A percentile compares a stretch with the other conserved stretches of the same genome.
Conservation (phyloP, 2,329 filamentous ascomycete species). For the Eutypa lata region DNA sequence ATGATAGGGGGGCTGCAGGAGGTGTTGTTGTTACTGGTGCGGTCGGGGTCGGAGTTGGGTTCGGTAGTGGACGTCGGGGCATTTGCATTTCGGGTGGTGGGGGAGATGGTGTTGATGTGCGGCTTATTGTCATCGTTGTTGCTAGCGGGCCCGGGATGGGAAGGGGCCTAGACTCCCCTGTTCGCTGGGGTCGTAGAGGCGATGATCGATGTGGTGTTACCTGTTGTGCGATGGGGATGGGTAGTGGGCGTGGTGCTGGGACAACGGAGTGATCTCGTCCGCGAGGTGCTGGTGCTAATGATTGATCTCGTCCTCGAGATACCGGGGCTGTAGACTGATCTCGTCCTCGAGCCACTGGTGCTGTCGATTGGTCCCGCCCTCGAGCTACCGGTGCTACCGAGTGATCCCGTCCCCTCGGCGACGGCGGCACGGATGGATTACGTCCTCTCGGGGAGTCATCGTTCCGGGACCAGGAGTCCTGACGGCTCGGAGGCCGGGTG, state of each 20-base stretch:
- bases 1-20: slow-evolving; percentile 10
- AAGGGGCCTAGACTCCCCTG: slow-evolving; percentile 48
- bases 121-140: slow-evolving; percentile 16
- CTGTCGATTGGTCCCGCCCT: too few relatives aligned
- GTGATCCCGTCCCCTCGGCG: too few relatives aligned
- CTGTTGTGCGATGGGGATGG: slow-evolving; percentile 38
- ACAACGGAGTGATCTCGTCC: slow-evolving; percentile 21
- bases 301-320: too few relatives aligned
- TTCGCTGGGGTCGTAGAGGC: slow-evolving; percentile 33
- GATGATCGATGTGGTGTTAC: slow-evolving; percentile 25
- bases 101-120: slow-evolving; percentile 24
- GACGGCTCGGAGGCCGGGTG: slow-evolving; percentile 48
- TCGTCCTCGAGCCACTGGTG: too few relatives aligned
- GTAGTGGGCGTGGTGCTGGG: slow-evolving; percentile 37
- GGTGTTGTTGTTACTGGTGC: slow-evolving; percentile 11
- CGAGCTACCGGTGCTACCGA: too few relatives aligned
- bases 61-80: neutral
- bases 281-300: too few relatives aligned
- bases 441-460: too few relatives aligned
- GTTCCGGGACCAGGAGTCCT: slow-evolving; percentile 62
- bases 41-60: neutral
- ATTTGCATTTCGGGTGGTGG: slow-evolving; percentile 1
- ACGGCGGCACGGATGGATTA: too few relatives aligned
- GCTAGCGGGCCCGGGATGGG: slow-evolving; percentile 39
- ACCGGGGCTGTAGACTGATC: too few relatives aligned